Base-by-base conservation (phyloP, 345 rosid species). In the Arabidopsis suecica region DNA sequence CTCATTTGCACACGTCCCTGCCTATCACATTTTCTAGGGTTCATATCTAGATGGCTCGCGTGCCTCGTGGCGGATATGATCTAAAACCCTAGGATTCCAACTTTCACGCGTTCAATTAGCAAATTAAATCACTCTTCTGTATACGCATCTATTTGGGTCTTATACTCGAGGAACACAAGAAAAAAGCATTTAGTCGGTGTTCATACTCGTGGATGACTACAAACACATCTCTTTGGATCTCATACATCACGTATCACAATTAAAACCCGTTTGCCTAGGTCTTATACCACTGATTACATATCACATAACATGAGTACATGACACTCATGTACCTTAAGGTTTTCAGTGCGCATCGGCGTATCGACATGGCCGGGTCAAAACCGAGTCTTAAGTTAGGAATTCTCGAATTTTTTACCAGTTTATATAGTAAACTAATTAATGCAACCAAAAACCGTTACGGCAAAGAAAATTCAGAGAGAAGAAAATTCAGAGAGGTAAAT, bases 391-490 rank as follows among this genome's bases (percentile, higher is more conserved):
- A 23, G 9, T 54, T 54, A 54, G 9, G n/a, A 54, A 12, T 54
- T 54, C 3, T 53, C 33, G 25, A 10, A 3, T 25, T 9, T 45
- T 51, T 53, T 28, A 54, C 59, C 59, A 56, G 20, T 28, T 54
- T 53, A 23, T 23, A 12, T 13, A 12, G 9, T 33, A 33, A 28
- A n/a, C 16, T 30, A 28, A n/a, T 32, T 30, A 28, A 44, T 11
- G 53, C 5, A 63, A 63, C 9, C 3, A 50, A 48, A 18, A 18
- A 5, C 20, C 11, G 20, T 30, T 1, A 64, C 9, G 45, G 5
- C 59, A 51, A 67, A 66, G 10, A 67, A 22, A 57, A 67, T 13
- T 53, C 22, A 57, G 12, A 49, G 54, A 49, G 12, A 0, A 20
- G 12, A 50, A n/a, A 45, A 45, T 45, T 61, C 49, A 61, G 8